Conservation (phyloP, 2,329 filamentous ascomycete species). For the Botrytis squamosa region DNA sequence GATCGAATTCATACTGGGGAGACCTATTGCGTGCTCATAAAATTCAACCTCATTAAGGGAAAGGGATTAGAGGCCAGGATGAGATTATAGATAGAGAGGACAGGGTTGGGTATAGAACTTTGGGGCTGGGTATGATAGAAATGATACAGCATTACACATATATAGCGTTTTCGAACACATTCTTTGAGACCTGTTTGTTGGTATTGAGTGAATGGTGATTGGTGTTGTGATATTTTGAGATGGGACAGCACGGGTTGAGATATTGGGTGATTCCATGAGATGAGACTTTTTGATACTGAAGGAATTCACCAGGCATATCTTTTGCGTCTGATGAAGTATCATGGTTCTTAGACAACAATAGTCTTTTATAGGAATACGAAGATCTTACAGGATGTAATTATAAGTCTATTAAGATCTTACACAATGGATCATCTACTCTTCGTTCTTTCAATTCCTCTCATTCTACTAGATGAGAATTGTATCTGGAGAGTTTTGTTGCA, state of each 20-base stretch:
- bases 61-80: not conserved
- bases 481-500: too few species aligned
- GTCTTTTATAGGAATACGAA: not conserved
- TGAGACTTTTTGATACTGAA: not conserved
- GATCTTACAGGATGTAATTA: not conserved
- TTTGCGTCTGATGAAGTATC: not conserved
- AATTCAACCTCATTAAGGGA: too few species aligned
- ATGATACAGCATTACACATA: not conserved
- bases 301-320: accelerated
- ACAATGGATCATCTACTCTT: not conserved
- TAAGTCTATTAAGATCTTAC: accelerated
- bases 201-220: not conserved
- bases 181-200: not conserved
- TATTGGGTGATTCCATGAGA: not conserved
- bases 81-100: not conserved
- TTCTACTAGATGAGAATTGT: too few species aligned
- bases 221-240: not conserved
- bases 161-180: not conserved
- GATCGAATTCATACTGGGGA: not conserved
- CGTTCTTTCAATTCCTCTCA: accelerated
- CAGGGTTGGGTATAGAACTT: not conserved
- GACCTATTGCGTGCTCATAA: not conserved
- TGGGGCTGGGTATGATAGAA: not conserved
- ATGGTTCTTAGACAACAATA: accelerated
- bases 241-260: not conserved